phyloP scores from a whole-genome alignment of 2,329 filamentous ascomycete genomes.

The Cyanodermella asteris region DNA sequence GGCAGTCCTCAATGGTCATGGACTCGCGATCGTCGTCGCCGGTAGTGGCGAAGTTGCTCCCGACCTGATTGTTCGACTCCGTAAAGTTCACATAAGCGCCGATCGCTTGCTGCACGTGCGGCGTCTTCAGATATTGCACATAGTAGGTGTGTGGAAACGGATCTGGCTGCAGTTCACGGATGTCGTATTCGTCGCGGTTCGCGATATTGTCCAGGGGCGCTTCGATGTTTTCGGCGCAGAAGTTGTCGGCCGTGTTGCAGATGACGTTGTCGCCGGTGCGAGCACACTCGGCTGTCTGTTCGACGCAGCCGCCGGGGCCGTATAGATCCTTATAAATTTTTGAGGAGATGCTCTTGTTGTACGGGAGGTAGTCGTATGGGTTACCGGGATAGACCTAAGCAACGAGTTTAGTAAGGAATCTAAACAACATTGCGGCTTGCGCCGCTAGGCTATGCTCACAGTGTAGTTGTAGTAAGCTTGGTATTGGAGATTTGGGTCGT shows the following conservation, averaged over 20 bases:
- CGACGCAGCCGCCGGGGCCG: conserved; percentile 7
- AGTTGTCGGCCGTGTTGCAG: conserved; percentile 10
- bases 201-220: conserved; percentile 16
- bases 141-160: conserved; percentile 37
- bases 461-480: conserved; percentile 19
- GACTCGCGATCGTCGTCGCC: conserved; percentile 27
- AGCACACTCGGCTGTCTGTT: conserved; percentile 10
- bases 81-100: conserved; percentile 39
- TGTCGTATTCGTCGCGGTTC: conserved; percentile 28
- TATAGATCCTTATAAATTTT: conserved; percentile 9
- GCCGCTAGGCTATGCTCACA: background rate
- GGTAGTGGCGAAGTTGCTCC: conserved; percentile 22
- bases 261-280: conserved; percentile 9
- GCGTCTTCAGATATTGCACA: conserved; percentile 34
- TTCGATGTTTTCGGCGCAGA: conserved; percentile 17
- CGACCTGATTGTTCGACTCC: conserved; percentile 21
- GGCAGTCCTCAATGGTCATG: conserved; percentile 20
- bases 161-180: conserved; percentile 32
- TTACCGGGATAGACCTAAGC: conserved; percentile 14
- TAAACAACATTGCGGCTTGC: background rate
- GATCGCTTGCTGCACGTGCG: conserved; percentile 32
- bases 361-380: conserved; percentile 14
- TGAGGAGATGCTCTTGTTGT: conserved; percentile 22
- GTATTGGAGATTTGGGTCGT: conserved; percentile 17
- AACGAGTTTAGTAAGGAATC: background rate